These are phyloP conservation scores for Blastobotrys attinorum DNA, from an alignment of 805 yeast species.

Conservation along the genomic window DNA sequence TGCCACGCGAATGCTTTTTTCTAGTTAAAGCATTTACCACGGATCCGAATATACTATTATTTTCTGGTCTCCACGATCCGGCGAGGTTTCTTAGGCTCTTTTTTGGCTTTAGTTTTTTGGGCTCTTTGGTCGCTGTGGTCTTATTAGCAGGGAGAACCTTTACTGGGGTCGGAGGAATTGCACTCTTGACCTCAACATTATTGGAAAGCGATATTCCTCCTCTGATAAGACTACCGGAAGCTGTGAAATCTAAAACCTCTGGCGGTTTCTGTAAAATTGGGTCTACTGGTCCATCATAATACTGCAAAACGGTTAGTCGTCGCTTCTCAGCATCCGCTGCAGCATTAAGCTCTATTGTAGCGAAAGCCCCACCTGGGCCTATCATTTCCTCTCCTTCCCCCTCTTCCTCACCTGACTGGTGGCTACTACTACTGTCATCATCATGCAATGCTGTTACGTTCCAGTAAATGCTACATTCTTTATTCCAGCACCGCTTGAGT, in stretches of 20 bases:
- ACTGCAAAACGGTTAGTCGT: conserved; percentile 16
- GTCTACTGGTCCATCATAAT: conserved; percentile 9
- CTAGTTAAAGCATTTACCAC: background rate
- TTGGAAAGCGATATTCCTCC: background rate
- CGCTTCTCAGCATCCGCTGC: conserved; percentile 6
- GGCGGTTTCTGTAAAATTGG: background rate
- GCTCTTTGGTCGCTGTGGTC: too few relatives aligned
- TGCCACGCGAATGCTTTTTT: background rate
- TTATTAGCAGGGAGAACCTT: background rate
- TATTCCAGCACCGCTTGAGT: conserved; percentile 44
- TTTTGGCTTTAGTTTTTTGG: too few relatives aligned
- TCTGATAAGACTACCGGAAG: background rate
- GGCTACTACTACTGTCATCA: too few relatives aligned
- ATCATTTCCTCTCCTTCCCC: conserved; percentile 19
- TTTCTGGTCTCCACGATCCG: background rate
- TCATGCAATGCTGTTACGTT: too few relatives aligned
- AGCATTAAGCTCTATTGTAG: conserved; percentile 5
- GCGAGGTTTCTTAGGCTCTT: background rate
- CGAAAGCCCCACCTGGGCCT: conserved; percentile 29
- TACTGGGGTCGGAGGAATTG: background rate
- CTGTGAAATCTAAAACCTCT: background rate
- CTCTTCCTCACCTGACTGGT: too few relatives aligned
- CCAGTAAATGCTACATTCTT: conserved; percentile 30
- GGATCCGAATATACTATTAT: background rate
- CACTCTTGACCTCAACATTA: background rate